Conservation (phyloP, 805 yeast genomes). For the Kuraishia molischiana region DNA sequence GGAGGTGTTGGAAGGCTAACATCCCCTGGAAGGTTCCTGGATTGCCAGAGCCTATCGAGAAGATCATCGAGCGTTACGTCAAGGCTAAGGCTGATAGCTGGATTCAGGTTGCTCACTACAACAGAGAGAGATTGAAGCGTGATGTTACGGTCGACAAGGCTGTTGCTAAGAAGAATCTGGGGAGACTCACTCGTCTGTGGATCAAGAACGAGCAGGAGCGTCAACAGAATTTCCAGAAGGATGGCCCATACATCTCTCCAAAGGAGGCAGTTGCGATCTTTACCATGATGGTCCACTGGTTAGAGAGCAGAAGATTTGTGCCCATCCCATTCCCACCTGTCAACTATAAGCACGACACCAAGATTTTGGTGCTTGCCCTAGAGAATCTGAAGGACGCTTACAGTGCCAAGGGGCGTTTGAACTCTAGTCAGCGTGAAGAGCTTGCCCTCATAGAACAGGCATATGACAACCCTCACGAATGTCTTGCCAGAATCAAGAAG, state of each 20-base stretch:
- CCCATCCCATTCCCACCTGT: constrained; percentile 93
- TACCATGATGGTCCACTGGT: constrained; percentile 85
- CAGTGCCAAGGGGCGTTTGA: constrained; percentile 65
- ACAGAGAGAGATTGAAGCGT: constrained; percentile 76
- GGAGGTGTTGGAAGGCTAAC: constrained; percentile 99
- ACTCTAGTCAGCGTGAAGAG: constrained; percentile 85
- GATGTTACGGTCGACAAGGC: constrained; percentile 96
- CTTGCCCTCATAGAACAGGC: constrained; percentile 91
- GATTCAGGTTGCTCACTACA: constrained; percentile 88
- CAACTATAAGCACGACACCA: constrained; percentile 88
- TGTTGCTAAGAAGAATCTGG: constrained; percentile 86
- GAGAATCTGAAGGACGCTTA: constrained; percentile 81
- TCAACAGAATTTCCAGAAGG: constrained; percentile 66
- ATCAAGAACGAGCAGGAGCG: constrained; percentile 85
- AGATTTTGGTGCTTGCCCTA: constrained; percentile 77
- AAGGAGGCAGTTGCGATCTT: constrained; percentile 84
- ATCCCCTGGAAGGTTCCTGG: constrained; percentile 98
- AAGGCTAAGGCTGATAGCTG: constrained; percentile 96
- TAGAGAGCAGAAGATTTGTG: constrained; percentile 71
- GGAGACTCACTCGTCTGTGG: constrained; percentile 88
- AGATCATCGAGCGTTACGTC: constrained; percentile 79
- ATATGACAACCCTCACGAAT: constrained; percentile 93
- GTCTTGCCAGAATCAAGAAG: constrained; percentile 74
- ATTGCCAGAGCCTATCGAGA: constrained; percentile 81
- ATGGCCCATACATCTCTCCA: constrained; percentile 82